Base-by-base conservation (phyloP, 345 rosid species). In the Fremontodendron californicum region DNA sequence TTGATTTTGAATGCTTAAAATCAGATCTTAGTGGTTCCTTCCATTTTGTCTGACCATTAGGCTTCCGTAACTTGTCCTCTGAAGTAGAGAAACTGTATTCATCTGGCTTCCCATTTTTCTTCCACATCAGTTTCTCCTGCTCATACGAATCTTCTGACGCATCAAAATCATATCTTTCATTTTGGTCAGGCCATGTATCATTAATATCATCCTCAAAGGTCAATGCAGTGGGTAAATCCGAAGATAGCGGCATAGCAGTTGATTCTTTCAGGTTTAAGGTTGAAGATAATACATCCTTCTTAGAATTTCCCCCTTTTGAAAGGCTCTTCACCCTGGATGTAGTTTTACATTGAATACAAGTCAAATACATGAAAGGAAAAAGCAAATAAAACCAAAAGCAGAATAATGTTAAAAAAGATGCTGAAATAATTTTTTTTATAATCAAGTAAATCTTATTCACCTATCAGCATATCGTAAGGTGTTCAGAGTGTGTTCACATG, bases 381-480 rank as follows among this genome's bases (percentile, higher is more conserved):
- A 46, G 69, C 40, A 33, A 65, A 39, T 29, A 61, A 13, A 61
- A 5, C 9, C n/a, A 13, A 61, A 15, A 61, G 39, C 21, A 61
- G n/a, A 29, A 60, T 13, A 12, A 29, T 37, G 12, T 27, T 57
- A 29, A 60, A 27, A 29, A 2, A 12, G 35, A 60, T 27, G 43
- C 71, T 21, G 29, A 73, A 23, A 31, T 3, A 16, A 18, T 51
- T 35, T n/a, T 33, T 71, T n/a, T 33, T 71, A 25, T 72, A 18
- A 0, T 74, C 68, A 21, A 48, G 64, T 13, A 27, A 69, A 8
- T 63, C 37, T 70, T 3, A 49, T 69, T 82, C 77, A 90, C 99
- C 98, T 93, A 86, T 94, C 99, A 19, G 99, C 99, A 61, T 93
- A 94, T 93, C 99, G 87, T 73, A 95, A 86, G 77, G 98, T 95